Evolutionary conservation across 2,329 filamentous ascomycete species (phyloP).

Genomic region (Hymenotorrendiella dingleyae): DNA sequence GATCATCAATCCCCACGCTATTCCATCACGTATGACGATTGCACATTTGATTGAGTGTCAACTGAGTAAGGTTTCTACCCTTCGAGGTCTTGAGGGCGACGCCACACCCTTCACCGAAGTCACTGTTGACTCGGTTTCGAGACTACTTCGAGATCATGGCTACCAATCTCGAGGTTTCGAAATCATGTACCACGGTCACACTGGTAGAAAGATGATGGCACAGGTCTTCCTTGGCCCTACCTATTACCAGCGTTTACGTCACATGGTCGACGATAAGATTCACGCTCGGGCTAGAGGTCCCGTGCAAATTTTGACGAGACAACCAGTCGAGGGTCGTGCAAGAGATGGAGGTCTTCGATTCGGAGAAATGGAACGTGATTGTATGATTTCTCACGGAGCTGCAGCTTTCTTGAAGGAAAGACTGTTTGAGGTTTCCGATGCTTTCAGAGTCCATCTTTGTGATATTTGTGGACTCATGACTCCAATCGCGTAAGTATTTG

Average conservation of each 20-base stretch:
- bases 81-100: slow-evolving; percentile 93
- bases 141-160: slow-evolving; percentile 77
- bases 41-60: slow-evolving; percentile 99
- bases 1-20: slow-evolving; percentile 99
- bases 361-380: slow-evolving; percentile 99
- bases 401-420: slow-evolving; percentile 96
- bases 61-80: slow-evolving; percentile 87
- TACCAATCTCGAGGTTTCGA: slow-evolving; percentile 98
- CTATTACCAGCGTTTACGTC: slow-evolving; percentile 95
- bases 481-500: slow-evolving; percentile 80
- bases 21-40: slow-evolving; percentile 99
- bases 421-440: slow-evolving; percentile 94
- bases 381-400: slow-evolving; percentile 99
- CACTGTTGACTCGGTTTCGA: slow-evolving; percentile 88
- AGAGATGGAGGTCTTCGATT: slow-evolving; percentile 97
- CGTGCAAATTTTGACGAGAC: slow-evolving; percentile 92
- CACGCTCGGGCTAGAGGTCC: slow-evolving; percentile 96
- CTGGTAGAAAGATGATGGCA: slow-evolving; percentile 83
- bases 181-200: slow-evolving; percentile 98
- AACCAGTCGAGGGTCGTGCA: slow-evolving; percentile 97
- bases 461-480: slow-evolving; percentile 99
- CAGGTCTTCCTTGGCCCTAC: slow-evolving; percentile 97
- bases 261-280: slow-evolving; percentile 99
- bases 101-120: slow-evolving; percentile 97
- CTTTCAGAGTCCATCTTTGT: slow-evolving; percentile 96